Evolutionary conservation across 2,329 filamentous ascomycete species (phyloP).

Genomic region (Saccharata proteae): DNA sequence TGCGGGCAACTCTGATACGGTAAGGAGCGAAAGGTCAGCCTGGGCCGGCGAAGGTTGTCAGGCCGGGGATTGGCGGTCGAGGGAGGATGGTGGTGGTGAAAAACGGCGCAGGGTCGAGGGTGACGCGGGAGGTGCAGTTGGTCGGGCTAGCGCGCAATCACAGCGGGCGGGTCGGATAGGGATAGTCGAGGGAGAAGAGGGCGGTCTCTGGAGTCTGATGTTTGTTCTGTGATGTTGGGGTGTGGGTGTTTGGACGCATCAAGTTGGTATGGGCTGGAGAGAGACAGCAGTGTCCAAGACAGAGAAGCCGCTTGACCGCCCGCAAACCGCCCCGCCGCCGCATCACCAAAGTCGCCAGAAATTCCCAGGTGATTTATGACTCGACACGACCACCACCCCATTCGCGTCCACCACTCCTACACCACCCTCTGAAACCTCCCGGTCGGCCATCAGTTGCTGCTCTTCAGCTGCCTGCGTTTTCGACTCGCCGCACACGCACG

Average conservation of each 20-base stretch:
- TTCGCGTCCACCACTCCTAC: not conserved
- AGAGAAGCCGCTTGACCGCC: too few relatives aligned
- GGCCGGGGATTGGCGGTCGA: slow-evolving; percentile 4
- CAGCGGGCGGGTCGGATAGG: not conserved
- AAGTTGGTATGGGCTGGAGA: too few relatives aligned
- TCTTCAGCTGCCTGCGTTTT: not conserved
- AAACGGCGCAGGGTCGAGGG: slow-evolving; percentile 2
- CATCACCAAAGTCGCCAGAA: too few relatives aligned
- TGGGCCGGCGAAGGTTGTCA: slow-evolving; percentile 8
- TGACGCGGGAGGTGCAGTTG: not conserved
- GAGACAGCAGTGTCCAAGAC: too few relatives aligned
- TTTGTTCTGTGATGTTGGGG: too few relatives aligned
- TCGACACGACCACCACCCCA: not conserved
- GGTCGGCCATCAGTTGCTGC: not conserved
- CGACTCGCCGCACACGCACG: slow-evolving; percentile 2
- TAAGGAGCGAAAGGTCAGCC: slow-evolving; percentile 9
- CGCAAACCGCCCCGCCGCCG: too few relatives aligned
- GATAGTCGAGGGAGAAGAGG: too few relatives aligned
- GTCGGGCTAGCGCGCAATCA: slow-evolving; percentile 4
- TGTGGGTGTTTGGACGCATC: too few relatives aligned
- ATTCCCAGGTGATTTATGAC: too few relatives aligned
- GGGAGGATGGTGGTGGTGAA: slow-evolving; percentile 4
- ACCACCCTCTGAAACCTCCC: not conserved
- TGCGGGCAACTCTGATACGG: slow-evolving; percentile 5
- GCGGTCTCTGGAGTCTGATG: too few relatives aligned